Percentiles rank a stretch among this genome's conserved stretches.
Evolutionary conservation across 2,329 filamentous ascomycete species (phyloP).

Genomic region (Cladophialophora immunda): DNA sequence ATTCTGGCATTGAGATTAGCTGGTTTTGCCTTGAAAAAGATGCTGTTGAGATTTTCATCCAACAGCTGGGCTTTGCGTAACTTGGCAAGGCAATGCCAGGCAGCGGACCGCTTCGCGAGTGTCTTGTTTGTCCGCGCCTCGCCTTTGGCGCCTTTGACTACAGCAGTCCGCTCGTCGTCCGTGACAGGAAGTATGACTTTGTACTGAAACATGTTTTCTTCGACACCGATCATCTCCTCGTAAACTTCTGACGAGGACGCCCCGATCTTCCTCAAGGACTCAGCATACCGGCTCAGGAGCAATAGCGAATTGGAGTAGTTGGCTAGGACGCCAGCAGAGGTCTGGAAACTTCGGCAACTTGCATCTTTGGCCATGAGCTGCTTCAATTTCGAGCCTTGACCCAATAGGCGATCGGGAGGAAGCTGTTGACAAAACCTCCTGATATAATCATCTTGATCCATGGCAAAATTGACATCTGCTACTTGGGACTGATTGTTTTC

Average conservation of each 20-base stretch:
- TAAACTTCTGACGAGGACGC: constrained; percentile 57
- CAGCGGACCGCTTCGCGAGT: constrained; percentile 85
- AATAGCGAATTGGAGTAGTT: constrained; percentile 38
- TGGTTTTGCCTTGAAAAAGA: constrained; percentile 75
- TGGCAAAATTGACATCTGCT: constrained; percentile 66
- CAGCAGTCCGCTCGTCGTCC: constrained; percentile 60
- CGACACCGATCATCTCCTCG: constrained; percentile 52
- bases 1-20: constrained; percentile 86
- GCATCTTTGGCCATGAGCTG: constrained; percentile 63
- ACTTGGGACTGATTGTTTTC: constrained; percentile 69
- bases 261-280: constrained; percentile 53
- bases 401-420: constrained; percentile 77
- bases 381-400: constrained; percentile 66
- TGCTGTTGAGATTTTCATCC: constrained; percentile 77
- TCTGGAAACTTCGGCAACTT: constrained; percentile 34
- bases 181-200: constrained; percentile 79
- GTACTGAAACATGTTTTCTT: constrained; percentile 66
- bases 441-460: constrained; percentile 66
- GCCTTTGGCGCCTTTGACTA: constrained; percentile 73
- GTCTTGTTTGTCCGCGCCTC: constrained; percentile 72
- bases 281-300: constrained; percentile 36
- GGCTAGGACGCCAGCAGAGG: constrained; percentile 33
- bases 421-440: constrained; percentile 77
- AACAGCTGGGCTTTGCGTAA: constrained; percentile 73
- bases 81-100: constrained; percentile 80